phyloP scores from a whole-genome alignment of 176 grass and related monocot species.

The Musa itinerans region DNA sequence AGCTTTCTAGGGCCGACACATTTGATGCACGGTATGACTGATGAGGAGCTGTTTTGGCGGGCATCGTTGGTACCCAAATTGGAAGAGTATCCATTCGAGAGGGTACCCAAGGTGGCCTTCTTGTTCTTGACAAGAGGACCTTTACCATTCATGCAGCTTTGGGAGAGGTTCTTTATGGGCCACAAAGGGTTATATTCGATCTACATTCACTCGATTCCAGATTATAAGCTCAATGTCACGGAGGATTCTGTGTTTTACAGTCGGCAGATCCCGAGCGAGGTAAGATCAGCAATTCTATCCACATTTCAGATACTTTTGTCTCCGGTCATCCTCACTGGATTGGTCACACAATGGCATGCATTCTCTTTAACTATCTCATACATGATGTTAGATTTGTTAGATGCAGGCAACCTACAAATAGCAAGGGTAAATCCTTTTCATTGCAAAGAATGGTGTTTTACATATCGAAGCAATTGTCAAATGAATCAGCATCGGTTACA shows the following conservation, averaged over 20 bases:
- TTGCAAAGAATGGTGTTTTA: no score
- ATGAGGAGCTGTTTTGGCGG: slow-evolving; percentile 10
- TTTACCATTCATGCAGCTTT: slow-evolving; percentile 1
- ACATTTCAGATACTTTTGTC: not conserved
- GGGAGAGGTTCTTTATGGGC: slow-evolving; percentile 13
- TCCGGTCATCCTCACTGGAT: not conserved
- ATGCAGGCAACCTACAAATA: not conserved
- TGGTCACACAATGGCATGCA: not conserved
- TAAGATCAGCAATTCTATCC: not conserved
- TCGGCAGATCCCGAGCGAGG: slow-evolving; percentile 5
- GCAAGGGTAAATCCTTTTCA: no score
- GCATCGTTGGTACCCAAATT: slow-evolving; percentile 6
- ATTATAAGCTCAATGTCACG: slow-evolving; percentile 2
- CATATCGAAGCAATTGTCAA: not conserved
- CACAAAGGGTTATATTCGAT: slow-evolving; percentile 11
- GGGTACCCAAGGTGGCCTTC: slow-evolving; percentile 16
- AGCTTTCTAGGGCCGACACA: not conserved
- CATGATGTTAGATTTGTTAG: not conserved
- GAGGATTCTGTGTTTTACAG: slow-evolving; percentile 12
- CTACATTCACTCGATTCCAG: slow-evolving; percentile 5
- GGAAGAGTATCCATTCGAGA: slow-evolving; percentile 7
- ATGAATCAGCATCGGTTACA: not conserved
- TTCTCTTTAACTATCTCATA: not conserved
- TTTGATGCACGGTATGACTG: slow-evolving; percentile 13
- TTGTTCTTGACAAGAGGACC: slow-evolving; percentile 14